Evolutionary conservation across 202 grass and related monocot genomes (phyloP).

Genomic region (Schoenoplectus tabernaemontani): DNA sequence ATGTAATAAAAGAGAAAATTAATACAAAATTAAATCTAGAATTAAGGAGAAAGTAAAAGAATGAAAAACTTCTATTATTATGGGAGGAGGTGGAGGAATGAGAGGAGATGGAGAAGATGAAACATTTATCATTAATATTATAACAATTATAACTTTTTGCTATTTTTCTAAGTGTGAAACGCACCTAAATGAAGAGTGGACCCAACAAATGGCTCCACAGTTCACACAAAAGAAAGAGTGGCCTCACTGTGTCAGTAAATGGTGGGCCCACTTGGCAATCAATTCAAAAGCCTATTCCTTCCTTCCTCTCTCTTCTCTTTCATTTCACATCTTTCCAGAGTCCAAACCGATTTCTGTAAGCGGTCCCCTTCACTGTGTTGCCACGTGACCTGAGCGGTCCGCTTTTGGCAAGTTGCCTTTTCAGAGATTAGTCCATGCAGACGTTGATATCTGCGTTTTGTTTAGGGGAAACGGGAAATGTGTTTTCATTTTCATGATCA

Average conservation of each 20-base stretch:
- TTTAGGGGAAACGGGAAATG: not conserved
- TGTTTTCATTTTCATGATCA: not conserved
- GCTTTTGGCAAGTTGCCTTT: not conserved
- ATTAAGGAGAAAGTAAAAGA: too few species aligned
- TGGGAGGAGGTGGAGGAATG: too few species aligned
- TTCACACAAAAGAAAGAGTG: not conserved
- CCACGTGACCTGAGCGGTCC: not conserved
- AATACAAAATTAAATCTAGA: too few species aligned
- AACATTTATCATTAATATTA: too few species aligned
- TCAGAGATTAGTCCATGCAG: not conserved
- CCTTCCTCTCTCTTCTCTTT: not conserved
- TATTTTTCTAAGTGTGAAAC: too few species aligned
- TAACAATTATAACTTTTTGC: too few species aligned
- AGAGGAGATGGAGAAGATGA: too few species aligned
- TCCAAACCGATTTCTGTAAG: constrained; percentile 1
- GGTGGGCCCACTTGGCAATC: not conserved
- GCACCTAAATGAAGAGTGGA: not conserved
- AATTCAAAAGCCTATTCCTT: not conserved
- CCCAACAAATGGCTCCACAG: not conserved
- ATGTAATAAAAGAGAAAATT: too few species aligned
- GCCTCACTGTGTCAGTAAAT: not conserved
- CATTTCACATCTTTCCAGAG: not conserved
- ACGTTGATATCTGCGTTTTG: not conserved
- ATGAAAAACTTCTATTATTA: too few species aligned
- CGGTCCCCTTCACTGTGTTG: not conserved